Base-by-base conservation (phyloP, 257 asterid genomes). In the Leonotis leonurus region DNA sequence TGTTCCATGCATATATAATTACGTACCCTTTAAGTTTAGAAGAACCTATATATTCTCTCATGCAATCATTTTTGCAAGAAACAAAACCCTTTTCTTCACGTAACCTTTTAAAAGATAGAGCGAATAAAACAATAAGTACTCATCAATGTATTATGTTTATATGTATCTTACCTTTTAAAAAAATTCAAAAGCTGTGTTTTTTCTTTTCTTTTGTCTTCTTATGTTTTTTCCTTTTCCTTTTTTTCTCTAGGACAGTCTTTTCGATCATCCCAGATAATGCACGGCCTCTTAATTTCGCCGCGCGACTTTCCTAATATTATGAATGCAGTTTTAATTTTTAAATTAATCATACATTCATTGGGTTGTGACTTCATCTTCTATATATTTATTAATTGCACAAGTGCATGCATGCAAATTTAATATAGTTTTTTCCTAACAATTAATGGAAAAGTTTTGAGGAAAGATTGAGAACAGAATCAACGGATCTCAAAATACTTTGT, bases 321-420 rank as follows among this genome's bases (percentile, higher is more conserved):
- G 49, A 35, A 40, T 25, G 30, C n/a, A n/a, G n/a, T n/a, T n/a
- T n/a, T n/a, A n/a, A n/a, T n/a, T n/a, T n/a, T n/a, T n/a, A 73
- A 65, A 57, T 61, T 56, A 56, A 66, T 45, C 33, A 41, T 40
- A 9, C 26, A 17, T 18, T 57, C 54, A 26, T 57, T 30, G 50
- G 67, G 71, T 14, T 18, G 18, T 29, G 12, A 44, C n/a, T 37
- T 25, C 5, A 20, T 63, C 49, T 33, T 18, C 49, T 22, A 4
- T 45, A 57, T 29, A n/a, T 43, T 68, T 20, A 6, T 56, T 59
- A 4, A 26, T 27, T 60, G 50, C 70, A 69, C 67, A 71, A 67
- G 56, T 73, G 81, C n/a, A n/a, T n/a, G n/a, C n/a, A n/a, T n/a
- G n/a, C 65, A 27, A 70, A 18, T 73, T 71, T 60, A 6, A 25